phyloP scores from a whole-genome alignment of 2,329 filamentous ascomycete species.

The Emmonsia crescens region DNA sequence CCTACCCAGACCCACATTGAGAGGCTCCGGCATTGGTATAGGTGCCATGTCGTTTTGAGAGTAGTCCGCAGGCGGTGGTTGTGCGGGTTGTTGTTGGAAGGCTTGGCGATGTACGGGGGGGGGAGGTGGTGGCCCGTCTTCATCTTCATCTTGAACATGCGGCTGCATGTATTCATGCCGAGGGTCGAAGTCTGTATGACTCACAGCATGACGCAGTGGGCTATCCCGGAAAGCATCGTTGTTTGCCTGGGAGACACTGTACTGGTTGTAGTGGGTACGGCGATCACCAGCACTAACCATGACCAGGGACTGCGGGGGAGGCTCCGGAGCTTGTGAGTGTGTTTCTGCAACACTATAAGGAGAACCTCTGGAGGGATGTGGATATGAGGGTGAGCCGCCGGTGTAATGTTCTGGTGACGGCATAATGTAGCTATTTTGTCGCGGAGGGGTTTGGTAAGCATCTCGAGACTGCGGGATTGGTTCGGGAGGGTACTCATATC shows the following conservation, averaged over 20 bases:
- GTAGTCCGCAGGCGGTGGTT: constrained; percentile 6
- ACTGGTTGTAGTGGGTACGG: constrained; percentile 9
- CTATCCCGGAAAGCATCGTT: constrained; percentile 19
- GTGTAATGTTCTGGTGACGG: constrained; percentile 5
- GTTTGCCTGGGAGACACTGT: constrained; percentile 15
- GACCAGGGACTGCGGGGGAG: background rate
- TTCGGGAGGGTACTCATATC: constrained; percentile 2
- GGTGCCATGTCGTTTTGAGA: constrained; percentile 10
- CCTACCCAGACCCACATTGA: constrained; percentile 14
- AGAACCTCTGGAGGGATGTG: constrained; percentile 6
- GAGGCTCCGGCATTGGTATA: constrained; percentile 17
- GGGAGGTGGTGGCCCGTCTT: constrained; percentile 21
- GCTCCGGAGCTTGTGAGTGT: background rate
- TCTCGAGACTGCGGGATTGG: background rate
- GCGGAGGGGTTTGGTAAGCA: constrained; percentile 7
- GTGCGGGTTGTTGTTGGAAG: constrained; percentile 7
- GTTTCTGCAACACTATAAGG: constrained; percentile 2
- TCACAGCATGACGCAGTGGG: constrained; percentile 20
- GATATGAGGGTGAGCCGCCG: constrained; percentile 7
- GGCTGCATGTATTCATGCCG: constrained; percentile 11
- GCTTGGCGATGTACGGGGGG: constrained; percentile 23
- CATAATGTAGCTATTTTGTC: constrained; percentile 7
- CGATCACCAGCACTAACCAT: constrained; percentile 3
- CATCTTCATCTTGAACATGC: constrained; percentile 12
- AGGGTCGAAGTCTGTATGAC: constrained; percentile 15